Base-by-base conservation (phyloP, 192 early-diverging fungal species). In the Allomyces arbusculus region DNA sequence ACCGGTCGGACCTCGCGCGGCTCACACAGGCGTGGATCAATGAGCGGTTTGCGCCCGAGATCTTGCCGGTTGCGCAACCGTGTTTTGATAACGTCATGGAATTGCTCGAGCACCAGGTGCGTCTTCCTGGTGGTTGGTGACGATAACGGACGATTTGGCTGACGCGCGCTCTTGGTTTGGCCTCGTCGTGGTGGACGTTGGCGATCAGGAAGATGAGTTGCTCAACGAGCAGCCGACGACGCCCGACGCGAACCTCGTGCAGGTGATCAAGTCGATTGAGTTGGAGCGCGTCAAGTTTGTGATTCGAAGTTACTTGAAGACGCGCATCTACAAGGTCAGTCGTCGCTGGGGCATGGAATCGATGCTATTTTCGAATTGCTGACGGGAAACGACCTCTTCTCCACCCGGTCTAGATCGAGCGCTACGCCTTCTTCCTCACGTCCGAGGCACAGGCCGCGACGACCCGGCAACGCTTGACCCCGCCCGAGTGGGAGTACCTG, bases 271-370 rank as follows among this genome's bases (percentile, higher is more conserved):
- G 64, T 78, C 84, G 66, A 82, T 78, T 16, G 87, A 88, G 68
- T 69, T 87, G 22, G 85, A 88, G 68, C 72, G 85, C 12, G 75
- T 87, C 44, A 83, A 82, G 66, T 88, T 82, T 69, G 64, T 87
- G 11, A 64, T 88, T 9, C 69, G 80, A 45, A 79, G 76, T 43
- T 88, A 88, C 69, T 66, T 88, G 14, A 61, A 83, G 33, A 82
- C 82, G 63, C 72, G 87, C 69, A 65, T 87, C 65, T 73, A 69
- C 45, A 88, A 88, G 75, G 83, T 84, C 19, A 20, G 40, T 25
- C 24, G 2, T 16, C 5, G 4, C 12, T 28, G 2, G 3, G 5
- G 19, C 0, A 16, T 22, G 24, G 33, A 24, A 4, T 63, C 69
- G 7, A 44, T 0, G 58, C 61, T 23, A 11, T n/a, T 23, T 26